Conservation (phyloP, 2,329 filamentous ascomycete species). For the Apiospora sp. region DNA sequence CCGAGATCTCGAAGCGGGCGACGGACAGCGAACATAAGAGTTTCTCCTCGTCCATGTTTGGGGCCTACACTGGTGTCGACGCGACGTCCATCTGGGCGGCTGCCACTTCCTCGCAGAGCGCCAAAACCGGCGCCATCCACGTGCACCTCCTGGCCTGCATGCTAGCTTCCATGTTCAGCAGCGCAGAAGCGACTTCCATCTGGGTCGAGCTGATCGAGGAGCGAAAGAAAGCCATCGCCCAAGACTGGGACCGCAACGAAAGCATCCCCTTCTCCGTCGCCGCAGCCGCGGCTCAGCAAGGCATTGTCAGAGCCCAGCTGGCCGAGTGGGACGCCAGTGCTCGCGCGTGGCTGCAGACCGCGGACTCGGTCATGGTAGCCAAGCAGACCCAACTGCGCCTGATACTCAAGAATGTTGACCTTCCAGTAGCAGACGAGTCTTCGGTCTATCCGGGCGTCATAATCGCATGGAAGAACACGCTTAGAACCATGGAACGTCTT, state of each 20-base stretch:
- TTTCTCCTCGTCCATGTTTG: slow-evolving; percentile 21
- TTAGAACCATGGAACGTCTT: slow-evolving; percentile 26
- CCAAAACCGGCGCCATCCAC: slow-evolving; percentile 31
- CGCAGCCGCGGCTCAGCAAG: slow-evolving; percentile 25
- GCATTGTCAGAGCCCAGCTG: slow-evolving; percentile 36
- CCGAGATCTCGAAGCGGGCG: slow-evolving; percentile 22
- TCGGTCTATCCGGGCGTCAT: slow-evolving; percentile 26
- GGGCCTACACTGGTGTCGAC: slow-evolving; percentile 37
- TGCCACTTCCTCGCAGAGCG: slow-evolving; percentile 38
- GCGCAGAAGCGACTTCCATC: slow-evolving; percentile 41
- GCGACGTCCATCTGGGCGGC: slow-evolving; percentile 43
- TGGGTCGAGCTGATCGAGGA: slow-evolving; percentile 44
- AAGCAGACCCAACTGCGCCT: slow-evolving; percentile 28
- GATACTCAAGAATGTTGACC: slow-evolving; percentile 28
- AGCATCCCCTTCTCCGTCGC: not conserved
- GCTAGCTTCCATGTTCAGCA: slow-evolving; percentile 43
- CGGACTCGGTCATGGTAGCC: slow-evolving; percentile 35
- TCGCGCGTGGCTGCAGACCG: slow-evolving; percentile 42
- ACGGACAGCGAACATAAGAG: not conserved
- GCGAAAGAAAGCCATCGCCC: slow-evolving; percentile 28
- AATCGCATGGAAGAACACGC: slow-evolving; percentile 24
- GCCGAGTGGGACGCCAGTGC: slow-evolving; percentile 44
- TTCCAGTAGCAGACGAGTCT: slow-evolving; percentile 18
- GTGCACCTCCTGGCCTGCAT: slow-evolving; percentile 46
- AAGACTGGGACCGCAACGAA: slow-evolving; percentile 15